phyloP scores from a whole-genome alignment of 2,329 filamentous ascomycete genomes.

The Neonectria punicea region DNA sequence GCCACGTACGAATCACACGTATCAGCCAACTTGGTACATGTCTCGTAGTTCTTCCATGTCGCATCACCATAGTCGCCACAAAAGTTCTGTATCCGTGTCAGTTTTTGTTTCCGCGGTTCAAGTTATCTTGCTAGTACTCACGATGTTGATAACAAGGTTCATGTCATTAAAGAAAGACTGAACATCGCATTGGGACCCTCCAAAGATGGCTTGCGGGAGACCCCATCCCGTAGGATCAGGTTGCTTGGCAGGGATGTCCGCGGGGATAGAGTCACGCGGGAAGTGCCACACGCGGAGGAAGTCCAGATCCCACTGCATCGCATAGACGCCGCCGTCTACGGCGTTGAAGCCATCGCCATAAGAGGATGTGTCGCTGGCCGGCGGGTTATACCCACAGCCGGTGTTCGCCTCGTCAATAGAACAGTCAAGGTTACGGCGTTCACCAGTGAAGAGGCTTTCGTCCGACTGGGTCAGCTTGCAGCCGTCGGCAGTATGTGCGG shows the following conservation, averaged over 20 bases:
- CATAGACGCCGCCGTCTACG: slow-evolving; percentile 74
- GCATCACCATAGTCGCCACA: slow-evolving; percentile 78
- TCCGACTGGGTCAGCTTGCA: slow-evolving; percentile 43
- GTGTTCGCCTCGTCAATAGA: slow-evolving; percentile 51
- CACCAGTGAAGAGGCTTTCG: slow-evolving; percentile 40
- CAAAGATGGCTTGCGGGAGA: slow-evolving; percentile 75
- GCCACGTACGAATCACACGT: slow-evolving; percentile 61
- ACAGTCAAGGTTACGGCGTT: slow-evolving; percentile 48
- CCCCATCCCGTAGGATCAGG: slow-evolving; percentile 77
- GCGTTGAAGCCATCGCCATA: slow-evolving; percentile 76
- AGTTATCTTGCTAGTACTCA: slow-evolving; percentile 36
- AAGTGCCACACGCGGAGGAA: slow-evolving; percentile 84
- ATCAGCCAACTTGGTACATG: slow-evolving; percentile 53
- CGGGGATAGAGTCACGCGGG: slow-evolving; percentile 70
- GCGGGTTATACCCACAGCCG: slow-evolving; percentile 58
- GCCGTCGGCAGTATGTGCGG: slow-evolving; percentile 65
- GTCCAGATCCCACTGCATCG: slow-evolving; percentile 74
- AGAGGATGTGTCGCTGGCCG: slow-evolving; percentile 53
- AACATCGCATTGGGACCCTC: slow-evolving; percentile 71
- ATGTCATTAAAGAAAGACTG: slow-evolving; percentile 73
- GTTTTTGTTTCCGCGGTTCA: neutral
- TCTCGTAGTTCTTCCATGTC: slow-evolving; percentile 53
- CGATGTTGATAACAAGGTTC: slow-evolving; percentile 78
- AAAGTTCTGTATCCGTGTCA: slow-evolving; percentile 62
- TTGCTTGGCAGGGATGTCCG: slow-evolving; percentile 66